Base-by-base conservation (phyloP, 257 asterid genomes). In the Salvia rosmarinus region DNA sequence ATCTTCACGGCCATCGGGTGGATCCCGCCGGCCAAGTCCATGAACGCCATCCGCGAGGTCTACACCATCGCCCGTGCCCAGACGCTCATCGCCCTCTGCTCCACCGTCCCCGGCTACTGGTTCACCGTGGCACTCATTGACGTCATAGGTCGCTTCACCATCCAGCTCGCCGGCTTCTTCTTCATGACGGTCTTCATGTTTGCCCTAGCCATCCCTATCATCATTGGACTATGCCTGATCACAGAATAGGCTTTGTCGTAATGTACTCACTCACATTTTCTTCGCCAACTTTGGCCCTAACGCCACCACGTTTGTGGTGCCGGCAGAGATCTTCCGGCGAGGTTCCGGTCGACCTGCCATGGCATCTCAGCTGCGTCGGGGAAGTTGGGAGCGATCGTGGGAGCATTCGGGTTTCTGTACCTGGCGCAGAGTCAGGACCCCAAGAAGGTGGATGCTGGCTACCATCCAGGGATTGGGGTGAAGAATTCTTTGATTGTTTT, bases 271-370 rank as follows among this genome's bases (percentile, higher is more conserved):
- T 88, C 4, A 88, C 95, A 0, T 88, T 88, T 88, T 88, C 82
- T 88, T 88, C 10, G 88, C 95, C 0, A 88, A 88, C 34, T 88
- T 88, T 16, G 95, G 95, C 4, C 91, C 95, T 0, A 88, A 88
- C 0, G 89, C 91, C 0, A 88, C 95, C 4, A 88, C 95, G 2
- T 88, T 88, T 1, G 88, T 85, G 0, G 91, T 88, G 2, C 95
- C 95, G 0, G 95, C 95, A 0, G 95, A 88, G 86, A 88, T 88
- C 4, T 88, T 51, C 95, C 95, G 0, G 95, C 91, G 0, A 79
- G 91, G 74, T 46, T 88, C 28, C 76, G 95, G 8, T 81, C 95
- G 0, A 88, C 95, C 1, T 88, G 95, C 62, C 96, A 89, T 23
- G 96, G 96, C 0, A 82, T 89, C 56, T 89, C 90, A 0, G 92